A percentile compares a stretch with the other conserved stretches of the same genome.
Conservation (phyloP, 1,284 basidiomycete genomes). For the Papiliotrema fonsecae region DNA sequence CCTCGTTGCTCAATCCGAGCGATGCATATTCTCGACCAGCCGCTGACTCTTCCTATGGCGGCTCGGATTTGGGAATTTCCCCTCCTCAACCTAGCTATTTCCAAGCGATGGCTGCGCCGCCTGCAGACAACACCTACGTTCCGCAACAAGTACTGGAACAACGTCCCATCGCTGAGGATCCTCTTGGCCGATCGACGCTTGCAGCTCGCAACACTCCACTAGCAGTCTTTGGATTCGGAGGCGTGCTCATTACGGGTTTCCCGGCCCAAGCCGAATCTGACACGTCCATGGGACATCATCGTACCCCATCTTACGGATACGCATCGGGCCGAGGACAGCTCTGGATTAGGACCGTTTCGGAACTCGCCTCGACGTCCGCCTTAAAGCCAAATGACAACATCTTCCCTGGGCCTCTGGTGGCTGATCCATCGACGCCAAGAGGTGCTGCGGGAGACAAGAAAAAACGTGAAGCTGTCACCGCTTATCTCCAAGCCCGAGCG, state of each 20-base stretch:
- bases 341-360: constrained; percentile 62
- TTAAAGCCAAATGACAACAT: constrained; percentile 56
- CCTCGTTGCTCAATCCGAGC: neutral
- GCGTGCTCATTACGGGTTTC: constrained; percentile 78
- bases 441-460: constrained; percentile 64
- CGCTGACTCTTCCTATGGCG: constrained; percentile 16
- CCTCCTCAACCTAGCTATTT: constrained; percentile 40
- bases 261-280: constrained; percentile 64
- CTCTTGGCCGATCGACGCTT: constrained; percentile 66
- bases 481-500: constrained; percentile 68
- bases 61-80: constrained; percentile 22
- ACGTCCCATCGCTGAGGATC: constrained; percentile 61
- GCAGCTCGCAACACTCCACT: constrained; percentile 61
- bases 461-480: constrained; percentile 71
- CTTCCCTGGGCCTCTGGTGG: constrained; percentile 81
- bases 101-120: constrained; percentile 63
- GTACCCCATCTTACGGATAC: constrained; percentile 49
- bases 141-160: constrained; percentile 44
- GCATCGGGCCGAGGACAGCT: constrained; percentile 62
- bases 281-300: constrained; percentile 68
- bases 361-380: constrained; percentile 63
- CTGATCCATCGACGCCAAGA: constrained; percentile 62
- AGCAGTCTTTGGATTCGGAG: constrained; percentile 83
- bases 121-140: constrained; percentile 61
- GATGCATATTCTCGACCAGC: neutral